phyloP scores from a whole-genome alignment of 805 yeast species.

The Ascoidea asiatica region DNA sequence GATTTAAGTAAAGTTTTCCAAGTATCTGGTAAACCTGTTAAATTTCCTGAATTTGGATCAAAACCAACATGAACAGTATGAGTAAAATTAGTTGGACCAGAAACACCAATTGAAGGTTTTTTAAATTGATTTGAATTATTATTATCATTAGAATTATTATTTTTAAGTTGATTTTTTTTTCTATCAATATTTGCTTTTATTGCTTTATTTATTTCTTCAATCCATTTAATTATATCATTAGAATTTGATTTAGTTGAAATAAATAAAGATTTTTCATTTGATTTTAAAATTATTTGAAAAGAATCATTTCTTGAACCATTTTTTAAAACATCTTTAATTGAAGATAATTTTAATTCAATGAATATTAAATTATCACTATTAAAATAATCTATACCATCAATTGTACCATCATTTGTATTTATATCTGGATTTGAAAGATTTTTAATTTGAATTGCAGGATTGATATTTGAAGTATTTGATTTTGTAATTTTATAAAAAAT shows the following conservation, averaged over 20 bases:
- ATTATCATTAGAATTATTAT: no score
- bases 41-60: constrained; percentile 74
- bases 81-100: constrained; percentile 88
- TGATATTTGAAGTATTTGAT: constrained; percentile 1
- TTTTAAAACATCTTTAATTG: constrained; percentile 6
- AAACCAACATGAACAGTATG: constrained; percentile 86
- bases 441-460: constrained; percentile 7
- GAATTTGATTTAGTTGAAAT: background rate
- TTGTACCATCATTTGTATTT: constrained; percentile 10
- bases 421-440: constrained; percentile 9
- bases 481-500: constrained; percentile 9
- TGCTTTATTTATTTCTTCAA: background rate
- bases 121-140: no score
- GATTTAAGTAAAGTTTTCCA: constrained; percentile 82
- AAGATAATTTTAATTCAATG: constrained; percentile 1
- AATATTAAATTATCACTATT: constrained; percentile 9
- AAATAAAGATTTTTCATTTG: background rate
- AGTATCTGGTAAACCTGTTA: constrained; percentile 85
- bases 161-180: no score
- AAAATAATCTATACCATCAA: constrained; percentile 11
- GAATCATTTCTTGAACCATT: constrained; percentile 11
- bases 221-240: background rate
- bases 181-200: no score
- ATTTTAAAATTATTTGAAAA: background rate
- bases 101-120: no score